Base-by-base conservation (phyloP, 2,329 filamentous ascomycete genomes). In the Ceratocystis papillata region DNA sequence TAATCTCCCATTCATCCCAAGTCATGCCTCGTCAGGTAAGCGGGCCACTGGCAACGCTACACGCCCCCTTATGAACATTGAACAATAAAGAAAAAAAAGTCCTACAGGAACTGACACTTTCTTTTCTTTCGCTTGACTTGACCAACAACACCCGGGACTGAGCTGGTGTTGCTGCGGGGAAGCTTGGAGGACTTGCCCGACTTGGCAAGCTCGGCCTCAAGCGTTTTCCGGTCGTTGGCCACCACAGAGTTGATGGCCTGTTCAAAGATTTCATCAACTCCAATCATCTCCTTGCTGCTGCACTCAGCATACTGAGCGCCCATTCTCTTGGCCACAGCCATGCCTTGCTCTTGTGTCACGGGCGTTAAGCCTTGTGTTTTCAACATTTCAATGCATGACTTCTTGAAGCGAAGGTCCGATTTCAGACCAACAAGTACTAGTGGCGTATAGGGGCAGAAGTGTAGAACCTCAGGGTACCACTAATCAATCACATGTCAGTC, bases 381-480 rank as follows among this genome's bases (percentile, higher is more conserved):
- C 77, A 99, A 90, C 75, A 99, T 91, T 75, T 99, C 94, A 77
- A 97, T 96, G 78, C 94, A 97, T 64, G 91, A 93, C 77, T 90
- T 88, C 81, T 97, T 97, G 78, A 87, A 85, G 72, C 94, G 91
- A 68, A 99, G 86, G 77, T 99, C 94, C 28, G 93, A 96, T 78
- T 99, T 99, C 73, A 99, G 86, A 67, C 93, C 94, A 71, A 96
- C 89, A 66, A 99, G 89, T 74, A 99, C 88, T 70, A 99, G 87
- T 28, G 94, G 94, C 1, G 93, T 97, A 73, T 94, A 96, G 17
- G 94, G 94, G 78, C 94, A 97, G 81, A 99, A 99, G 78, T 99
- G 94, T 66, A 97, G 85, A 72, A 99, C 94, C 80, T 99, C 94
- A 68, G 94, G 94, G 74, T 96, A 99, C 94, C 94, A 99, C 94